Base-by-base conservation (phyloP, 352 stramenopile species). In the Sclerospora graminicola region DNA sequence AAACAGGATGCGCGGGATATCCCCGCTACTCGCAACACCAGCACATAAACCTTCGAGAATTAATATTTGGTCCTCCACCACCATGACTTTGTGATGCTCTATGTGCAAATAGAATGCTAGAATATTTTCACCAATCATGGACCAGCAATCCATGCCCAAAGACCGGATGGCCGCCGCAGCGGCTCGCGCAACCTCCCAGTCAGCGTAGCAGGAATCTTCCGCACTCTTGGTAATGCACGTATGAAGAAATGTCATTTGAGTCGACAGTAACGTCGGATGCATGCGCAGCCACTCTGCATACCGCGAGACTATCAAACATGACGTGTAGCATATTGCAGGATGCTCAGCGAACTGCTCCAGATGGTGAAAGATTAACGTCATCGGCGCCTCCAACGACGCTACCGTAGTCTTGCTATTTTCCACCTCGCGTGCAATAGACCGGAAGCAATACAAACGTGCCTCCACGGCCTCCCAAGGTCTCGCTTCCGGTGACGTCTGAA, bases 251-350 rank as follows among this genome's bases (percentile, higher is more conserved):
- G 54, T 47, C 9, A 90, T 52, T n/a, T 87, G 63, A 13, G 57
- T 57, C 2, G 60, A 55, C 21, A 93, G 48, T 18, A 64, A 77
- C 10, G 45, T 42, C 3, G 67, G 57, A 40, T 87, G 60, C 2
- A 57, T 52, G 9, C 58, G 59, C 4, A 93, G 58, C 81, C 81
- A 93, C 15, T 77, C 54, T 4, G 69, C 74, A 29, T 89, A 93
- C 7, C 81, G 76, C n/a, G 81, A 87, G 4, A 93, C 62, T 30
- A 89, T 83, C 28, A 93, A 61, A 32, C 78, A 93, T 18, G 81
- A 74, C 20, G 81, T 93, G 63, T 93, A 93, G 56, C 69, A 74
- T 41, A 90, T 89, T 7, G 81, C 72, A 10, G 81, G 74, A 33
- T 93, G 78, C 26, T 69, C 66, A 2, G 76, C 55, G 42, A 90